A percentile compares a stretch with the other conserved stretches of the same genome.
Conservation (phyloP, 108 stramenopile genomes). For the Hondaea fermentalgiana region DNA sequence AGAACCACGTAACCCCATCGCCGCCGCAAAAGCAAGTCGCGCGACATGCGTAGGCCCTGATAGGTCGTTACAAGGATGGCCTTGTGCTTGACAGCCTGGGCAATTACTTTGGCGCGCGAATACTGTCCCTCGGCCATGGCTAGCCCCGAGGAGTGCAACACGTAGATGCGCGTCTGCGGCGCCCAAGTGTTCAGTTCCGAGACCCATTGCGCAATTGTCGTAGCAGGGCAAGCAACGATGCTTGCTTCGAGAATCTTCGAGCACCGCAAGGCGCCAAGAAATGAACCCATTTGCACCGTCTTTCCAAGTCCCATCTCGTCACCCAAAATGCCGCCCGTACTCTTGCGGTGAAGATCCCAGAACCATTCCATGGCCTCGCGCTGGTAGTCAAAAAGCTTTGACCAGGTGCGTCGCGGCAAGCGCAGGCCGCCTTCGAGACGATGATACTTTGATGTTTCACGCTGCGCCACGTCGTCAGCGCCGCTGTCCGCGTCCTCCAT, state of each 20-base stretch:
- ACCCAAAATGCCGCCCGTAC: slow-evolving; percentile 82
- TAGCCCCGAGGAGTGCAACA: slow-evolving; percentile 37
- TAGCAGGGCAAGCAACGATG: slow-evolving; percentile 78
- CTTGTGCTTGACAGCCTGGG: not conserved
- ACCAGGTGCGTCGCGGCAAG: not conserved
- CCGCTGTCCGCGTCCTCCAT: not conserved
- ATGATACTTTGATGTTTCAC: not conserved
- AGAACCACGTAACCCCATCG: slow-evolving; percentile 81
- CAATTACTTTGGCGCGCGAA: slow-evolving; percentile 13
- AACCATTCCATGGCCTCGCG: slow-evolving; percentile 75
- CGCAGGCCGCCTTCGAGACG: not conserved
- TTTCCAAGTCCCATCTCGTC: slow-evolving; percentile 93
- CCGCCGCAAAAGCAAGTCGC: slow-evolving; percentile 63
- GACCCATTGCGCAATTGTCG: slow-evolving; percentile 86
- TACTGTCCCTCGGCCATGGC: slow-evolving; percentile 23
- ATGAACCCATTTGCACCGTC: slow-evolving; percentile 83
- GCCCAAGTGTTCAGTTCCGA: slow-evolving; percentile 79
- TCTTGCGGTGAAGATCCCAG: slow-evolving; percentile 83
- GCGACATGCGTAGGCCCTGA: slow-evolving; percentile 65
- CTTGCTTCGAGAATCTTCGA: slow-evolving; percentile 60
- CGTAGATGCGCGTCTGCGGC: slow-evolving; percentile 54
- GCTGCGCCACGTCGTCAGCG: not conserved
- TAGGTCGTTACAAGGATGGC: slow-evolving; percentile 71
- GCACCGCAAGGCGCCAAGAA: slow-evolving; percentile 71
- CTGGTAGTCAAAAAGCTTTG: slow-evolving; percentile 64